These are phyloP conservation scores for Podila clonocystis DNA, from an alignment of 192 early-diverging fungal species.

Conservation along the genomic window DNA sequence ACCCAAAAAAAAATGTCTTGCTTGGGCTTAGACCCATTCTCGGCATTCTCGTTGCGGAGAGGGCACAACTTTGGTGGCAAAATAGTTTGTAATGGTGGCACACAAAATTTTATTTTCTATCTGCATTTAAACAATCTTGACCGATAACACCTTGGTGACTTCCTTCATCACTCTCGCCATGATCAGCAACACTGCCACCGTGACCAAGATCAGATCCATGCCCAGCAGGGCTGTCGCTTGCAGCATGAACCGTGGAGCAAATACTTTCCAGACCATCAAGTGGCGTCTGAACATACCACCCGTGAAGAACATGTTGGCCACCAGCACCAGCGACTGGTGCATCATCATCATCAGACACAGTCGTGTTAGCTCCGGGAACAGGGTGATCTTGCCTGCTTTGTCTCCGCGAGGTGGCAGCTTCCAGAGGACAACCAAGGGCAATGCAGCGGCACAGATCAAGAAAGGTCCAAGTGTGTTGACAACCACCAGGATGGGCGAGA, in stretches of 20 bases:
- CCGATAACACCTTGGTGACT: constrained; percentile 9
- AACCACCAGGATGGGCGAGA: constrained; percentile 75
- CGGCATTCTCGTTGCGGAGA: too few relatives aligned
- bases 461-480: constrained; percentile 82
- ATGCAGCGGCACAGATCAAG: constrained; percentile 55
- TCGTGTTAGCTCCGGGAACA: constrained; percentile 53
- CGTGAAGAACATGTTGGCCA: constrained; percentile 64
- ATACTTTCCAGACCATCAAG: constrained; percentile 98
- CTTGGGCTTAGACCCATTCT: too few relatives aligned
- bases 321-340: constrained; percentile 56
- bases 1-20: too few relatives aligned
- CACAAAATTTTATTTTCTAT: too few relatives aligned
- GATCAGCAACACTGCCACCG: constrained; percentile 24
- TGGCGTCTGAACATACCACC: constrained; percentile 80
- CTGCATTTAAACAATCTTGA: constrained; percentile 27
- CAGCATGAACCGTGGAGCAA: constrained; percentile 90
- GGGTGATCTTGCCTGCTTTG: constrained; percentile 48
- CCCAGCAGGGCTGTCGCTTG: constrained; percentile 41
- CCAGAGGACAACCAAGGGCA: constrained; percentile 72
- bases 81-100: too few relatives aligned
- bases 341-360: constrained; percentile 59
- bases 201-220: constrained; percentile 38
- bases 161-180: constrained; percentile 32
- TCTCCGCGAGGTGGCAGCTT: constrained; percentile 52
- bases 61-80: too few relatives aligned